These are phyloP conservation scores for Avena sativa DNA, from an alignment of 176 grass and related monocot species.

Conservation along the genomic window DNA sequence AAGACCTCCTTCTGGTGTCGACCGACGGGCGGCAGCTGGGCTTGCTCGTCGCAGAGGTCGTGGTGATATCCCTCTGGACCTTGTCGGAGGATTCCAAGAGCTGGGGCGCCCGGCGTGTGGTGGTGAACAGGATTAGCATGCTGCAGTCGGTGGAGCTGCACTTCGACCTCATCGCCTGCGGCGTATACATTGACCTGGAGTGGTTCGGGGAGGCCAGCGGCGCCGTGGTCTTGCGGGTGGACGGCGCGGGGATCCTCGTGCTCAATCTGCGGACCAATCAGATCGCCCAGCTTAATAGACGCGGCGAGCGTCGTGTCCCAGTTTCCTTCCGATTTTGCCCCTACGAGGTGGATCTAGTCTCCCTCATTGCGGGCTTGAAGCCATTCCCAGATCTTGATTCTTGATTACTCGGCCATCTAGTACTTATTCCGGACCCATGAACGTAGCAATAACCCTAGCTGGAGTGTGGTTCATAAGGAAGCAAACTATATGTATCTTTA, in stretches of 20 bases:
- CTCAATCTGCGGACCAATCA: not conserved
- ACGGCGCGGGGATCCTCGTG: not conserved
- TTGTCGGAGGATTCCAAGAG: not conserved
- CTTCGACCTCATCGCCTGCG: not conserved
- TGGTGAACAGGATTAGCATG: not conserved
- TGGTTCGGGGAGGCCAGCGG: conserved; percentile 16
- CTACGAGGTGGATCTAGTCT: not conserved
- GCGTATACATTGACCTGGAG: not conserved
- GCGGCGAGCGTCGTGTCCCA: no score
- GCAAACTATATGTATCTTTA: no score
- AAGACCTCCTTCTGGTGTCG: conserved; percentile 1
- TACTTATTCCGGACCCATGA: no score
- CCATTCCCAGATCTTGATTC: not conserved
- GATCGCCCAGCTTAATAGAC: not conserved
- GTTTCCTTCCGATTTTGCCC: not conserved
- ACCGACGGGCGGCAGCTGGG: not conserved
- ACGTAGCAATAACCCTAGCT: no score
- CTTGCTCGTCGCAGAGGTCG: not conserved
- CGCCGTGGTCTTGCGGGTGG: not conserved
- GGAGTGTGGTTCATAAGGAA: no score
- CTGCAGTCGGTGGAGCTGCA: not conserved
- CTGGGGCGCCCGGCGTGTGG: not conserved
- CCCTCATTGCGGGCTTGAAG: not conserved
- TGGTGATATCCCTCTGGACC: conserved; percentile 12
- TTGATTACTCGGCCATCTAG: no score